Evolutionary conservation across 2,329 filamentous ascomycete genomes (phyloP), one percentile per base, ranked within the genome.

Genomic region (Colletotrichum plurivorum): DNA sequence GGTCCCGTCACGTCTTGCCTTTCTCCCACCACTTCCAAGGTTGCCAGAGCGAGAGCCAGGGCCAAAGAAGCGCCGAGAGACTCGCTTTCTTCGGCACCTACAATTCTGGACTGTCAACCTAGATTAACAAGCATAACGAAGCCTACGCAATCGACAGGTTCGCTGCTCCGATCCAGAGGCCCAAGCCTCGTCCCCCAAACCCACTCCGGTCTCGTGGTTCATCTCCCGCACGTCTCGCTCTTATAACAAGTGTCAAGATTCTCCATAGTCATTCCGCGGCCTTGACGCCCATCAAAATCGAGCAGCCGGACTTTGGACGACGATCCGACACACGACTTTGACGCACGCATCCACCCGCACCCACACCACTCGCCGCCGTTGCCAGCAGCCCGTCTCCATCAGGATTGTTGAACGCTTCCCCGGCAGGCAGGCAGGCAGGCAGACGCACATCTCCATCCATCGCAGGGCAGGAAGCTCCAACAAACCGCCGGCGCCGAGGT

Each of bases 71-170:
- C 49, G 20, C 63, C 63, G 56, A 66, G 18, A 66, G 18, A 54
- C 31, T 39, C 45, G 52, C 59, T 46, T 31, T 67, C 52, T 36
- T 64, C 60, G 60, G 65, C 65, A 54, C 22, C 22, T 25, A 25
- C 31, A 36, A 12, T 36, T 36, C 31, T 9, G 9, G 31, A 36
- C 31, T 36, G 10, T 36, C 7, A 36, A 36, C 31, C 53, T 58
- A 53, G 48, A 64, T 64, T 36, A 10, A 36, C 65, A 68, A 68
- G 60, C 65, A 68, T 68, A 68, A 68, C 53, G 53, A 64, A 41
- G 54, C 45, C 27, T 20, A 54, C 39, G 65, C 53, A 54, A 68
- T 58, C 65, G 65, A 61, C 46, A 53, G 52, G 52, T 67, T 36
- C 36, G 22, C 22, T 67, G 7, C 25, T 18, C 49, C 53, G 65